A percentile compares a stretch with the other conserved stretches of the same genome.
Conservation (phyloP, 169 alveolate genomes). For the Eimeria falciformis region DNA sequence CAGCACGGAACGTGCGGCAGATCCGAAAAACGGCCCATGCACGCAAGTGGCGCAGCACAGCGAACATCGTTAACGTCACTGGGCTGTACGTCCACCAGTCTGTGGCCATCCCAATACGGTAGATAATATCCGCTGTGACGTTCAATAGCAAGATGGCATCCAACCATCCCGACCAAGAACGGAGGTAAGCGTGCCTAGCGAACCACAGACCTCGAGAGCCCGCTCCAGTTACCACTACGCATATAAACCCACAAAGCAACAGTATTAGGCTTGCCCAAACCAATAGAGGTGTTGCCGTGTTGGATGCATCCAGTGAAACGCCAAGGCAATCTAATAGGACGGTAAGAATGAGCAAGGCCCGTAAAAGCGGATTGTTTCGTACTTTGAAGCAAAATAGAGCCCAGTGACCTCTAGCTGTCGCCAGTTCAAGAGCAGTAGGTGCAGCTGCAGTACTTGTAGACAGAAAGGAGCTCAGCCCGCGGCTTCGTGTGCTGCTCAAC, state of each 20-base stretch:
- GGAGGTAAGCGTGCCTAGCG: conserved; percentile 39
- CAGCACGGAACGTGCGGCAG: conserved; percentile 57
- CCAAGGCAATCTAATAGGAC: conserved; percentile 57
- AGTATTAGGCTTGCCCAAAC: conserved; percentile 4
- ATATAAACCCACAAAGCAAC: conserved; percentile 25
- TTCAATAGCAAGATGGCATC: background rate
- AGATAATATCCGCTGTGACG: conserved; percentile 27
- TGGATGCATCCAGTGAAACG: conserved; percentile 33
- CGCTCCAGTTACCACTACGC: conserved; percentile 21
- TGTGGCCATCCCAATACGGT: conserved; percentile 37
- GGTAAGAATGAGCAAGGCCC: conserved; percentile 32
- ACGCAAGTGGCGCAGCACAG: conserved; percentile 50
- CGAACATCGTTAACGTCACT: background rate
- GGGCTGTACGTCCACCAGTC: conserved; percentile 65
- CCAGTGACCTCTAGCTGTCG: conserved; percentile 59
- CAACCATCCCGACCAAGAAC: conserved; percentile 64
- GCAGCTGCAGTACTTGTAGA: conserved; percentile 43
- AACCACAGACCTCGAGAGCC: conserved; percentile 61
- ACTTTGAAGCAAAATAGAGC: conserved; percentile 62
- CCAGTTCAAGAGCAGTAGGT: conserved; percentile 4
- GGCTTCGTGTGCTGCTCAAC: conserved; percentile 67
- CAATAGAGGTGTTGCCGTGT: conserved; percentile 5
- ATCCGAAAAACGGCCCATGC: conserved; percentile 56
- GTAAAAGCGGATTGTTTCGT: conserved; percentile 33
- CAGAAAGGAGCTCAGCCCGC: conserved; percentile 51